Evolutionary conservation across 1,284 basidiomycete species (phyloP).

Genomic region (Fistulina hepatica): DNA sequence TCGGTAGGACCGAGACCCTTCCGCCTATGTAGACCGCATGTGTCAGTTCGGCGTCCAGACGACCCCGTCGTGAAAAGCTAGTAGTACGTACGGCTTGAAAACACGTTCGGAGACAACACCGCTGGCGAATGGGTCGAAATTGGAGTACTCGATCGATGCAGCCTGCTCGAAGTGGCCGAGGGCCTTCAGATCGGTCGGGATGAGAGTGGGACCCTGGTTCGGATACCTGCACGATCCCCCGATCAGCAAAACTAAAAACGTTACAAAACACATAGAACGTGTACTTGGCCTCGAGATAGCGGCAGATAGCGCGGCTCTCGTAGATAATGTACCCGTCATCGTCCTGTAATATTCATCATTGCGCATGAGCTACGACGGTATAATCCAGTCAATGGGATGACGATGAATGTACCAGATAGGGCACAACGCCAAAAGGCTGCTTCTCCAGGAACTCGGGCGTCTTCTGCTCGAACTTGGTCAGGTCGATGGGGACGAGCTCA

Average conservation of each 20-base stretch:
- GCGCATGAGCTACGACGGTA: too few relatives aligned
- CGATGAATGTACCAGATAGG: slow-evolving; percentile 40
- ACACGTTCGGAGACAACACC: slow-evolving; percentile 25
- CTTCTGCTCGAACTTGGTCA: slow-evolving; percentile 35
- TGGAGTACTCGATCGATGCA: slow-evolving; percentile 11
- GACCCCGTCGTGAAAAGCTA: background rate
- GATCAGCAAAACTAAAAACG: too few relatives aligned
- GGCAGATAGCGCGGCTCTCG: slow-evolving; percentile 14
- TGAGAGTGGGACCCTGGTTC: slow-evolving; percentile 2
- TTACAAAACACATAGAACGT: too few relatives aligned
- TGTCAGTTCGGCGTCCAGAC: slow-evolving; percentile 3
- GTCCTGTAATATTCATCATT: slow-evolving; percentile 9
- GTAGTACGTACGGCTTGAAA: slow-evolving; percentile 15
- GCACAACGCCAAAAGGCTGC: slow-evolving; percentile 57
- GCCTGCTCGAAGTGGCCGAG: slow-evolving; percentile 8
- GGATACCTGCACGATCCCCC: too few relatives aligned
- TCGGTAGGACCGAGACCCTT: slow-evolving; percentile 17
- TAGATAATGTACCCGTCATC: slow-evolving; percentile 10
- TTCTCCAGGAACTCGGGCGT: slow-evolving; percentile 26
- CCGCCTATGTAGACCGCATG: slow-evolving; percentile 11
- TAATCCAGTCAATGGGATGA: too few relatives aligned
- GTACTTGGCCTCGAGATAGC: slow-evolving; percentile 12
- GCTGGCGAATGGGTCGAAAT: slow-evolving; percentile 28
- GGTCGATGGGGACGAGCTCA: slow-evolving; percentile 32
- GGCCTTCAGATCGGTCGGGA: slow-evolving; percentile 1